phyloP scores from a whole-genome alignment of 2,329 filamentous ascomycete species.

The Fusarium tjaetaba region DNA sequence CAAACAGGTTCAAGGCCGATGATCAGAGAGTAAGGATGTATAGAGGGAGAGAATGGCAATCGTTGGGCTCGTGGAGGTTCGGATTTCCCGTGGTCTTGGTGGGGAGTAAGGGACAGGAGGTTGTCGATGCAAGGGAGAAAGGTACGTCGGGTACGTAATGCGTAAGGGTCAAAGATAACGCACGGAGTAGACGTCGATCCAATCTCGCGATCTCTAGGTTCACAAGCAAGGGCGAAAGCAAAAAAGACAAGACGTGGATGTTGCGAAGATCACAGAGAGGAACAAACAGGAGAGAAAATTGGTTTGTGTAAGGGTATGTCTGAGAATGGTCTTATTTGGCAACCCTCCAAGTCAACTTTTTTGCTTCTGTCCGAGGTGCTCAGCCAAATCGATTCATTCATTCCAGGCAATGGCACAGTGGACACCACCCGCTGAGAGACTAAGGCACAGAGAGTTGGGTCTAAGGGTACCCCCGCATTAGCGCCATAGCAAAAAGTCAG shows the following conservation, averaged over 20 bases:
- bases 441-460: background rate
- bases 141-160: slow-evolving; percentile 1
- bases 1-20: background rate
- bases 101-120: slow-evolving; percentile 4
- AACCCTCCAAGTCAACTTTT: background rate
- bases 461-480: slow-evolving; percentile 34
- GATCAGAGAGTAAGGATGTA: background rate
- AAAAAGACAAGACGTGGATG: background rate
- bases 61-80: background rate
- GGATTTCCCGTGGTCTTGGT: background rate
- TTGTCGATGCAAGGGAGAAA: slow-evolving; percentile 8
- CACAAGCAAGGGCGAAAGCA: background rate
- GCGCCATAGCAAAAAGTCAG: slow-evolving; percentile 30
- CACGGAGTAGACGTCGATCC: slow-evolving; percentile 1
- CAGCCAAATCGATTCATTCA: slow-evolving; percentile 28
- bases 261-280: background rate
- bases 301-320: slow-evolving; percentile 9
- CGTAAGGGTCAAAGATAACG: background rate
- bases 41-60: background rate
- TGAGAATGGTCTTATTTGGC: slow-evolving; percentile 1
- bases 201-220: slow-evolving; percentile 5
- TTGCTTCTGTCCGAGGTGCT: background rate
- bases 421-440: background rate
- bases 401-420: slow-evolving; percentile 24
- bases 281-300: background rate